A percentile compares a stretch with the other conserved stretches of the same genome.
These are phyloP conservation scores for Termitomyces sp. DNA, from an alignment of 768 basidiomycete species.

Conservation along the genomic window DNA sequence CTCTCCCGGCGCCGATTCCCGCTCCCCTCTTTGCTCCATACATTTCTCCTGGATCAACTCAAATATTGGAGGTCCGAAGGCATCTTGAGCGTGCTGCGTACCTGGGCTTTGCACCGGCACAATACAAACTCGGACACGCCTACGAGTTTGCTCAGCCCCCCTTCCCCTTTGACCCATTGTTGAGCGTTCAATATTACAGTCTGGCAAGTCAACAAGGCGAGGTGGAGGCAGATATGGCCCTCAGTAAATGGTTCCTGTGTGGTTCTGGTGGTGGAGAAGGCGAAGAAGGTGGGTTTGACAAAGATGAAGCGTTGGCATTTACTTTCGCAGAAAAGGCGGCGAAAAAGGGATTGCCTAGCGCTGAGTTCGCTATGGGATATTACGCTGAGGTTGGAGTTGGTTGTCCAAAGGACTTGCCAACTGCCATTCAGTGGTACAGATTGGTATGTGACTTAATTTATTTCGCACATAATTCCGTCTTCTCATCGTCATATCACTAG, in stretches of 20 bases:
- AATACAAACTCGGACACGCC: conserved; percentile 90
- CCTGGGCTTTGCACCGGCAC: conserved; percentile 79
- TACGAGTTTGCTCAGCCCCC: conserved; percentile 89
- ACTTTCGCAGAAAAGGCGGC: conserved; percentile 91
- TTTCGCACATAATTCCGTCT: neutral
- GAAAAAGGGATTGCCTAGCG: conserved; percentile 67
- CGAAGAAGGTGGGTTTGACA: conserved; percentile 62
- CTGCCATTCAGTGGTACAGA: conserved; percentile 77
- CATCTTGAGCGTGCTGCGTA: conserved; percentile 85
- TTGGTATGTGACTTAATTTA: conserved; percentile 24
- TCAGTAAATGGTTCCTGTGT: conserved; percentile 96
- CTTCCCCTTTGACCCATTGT: conserved; percentile 82
- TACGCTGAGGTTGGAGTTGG: conserved; percentile 93
- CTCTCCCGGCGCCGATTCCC: conserved; percentile 47
- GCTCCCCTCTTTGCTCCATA: conserved; percentile 48
- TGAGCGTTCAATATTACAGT: conserved; percentile 88
- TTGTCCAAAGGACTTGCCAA: conserved; percentile 53
- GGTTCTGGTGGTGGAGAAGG: conserved; percentile 45
- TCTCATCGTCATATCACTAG: conserved; percentile 27
- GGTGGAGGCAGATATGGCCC: conserved; percentile 93
- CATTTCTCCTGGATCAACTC: conserved; percentile 46
- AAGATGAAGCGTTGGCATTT: conserved; percentile 81
- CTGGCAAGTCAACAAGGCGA: conserved; percentile 84
- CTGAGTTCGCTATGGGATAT: conserved; percentile 96
- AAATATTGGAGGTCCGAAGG: conserved; percentile 61